phyloP scores from a whole-genome alignment of 257 asterid species.

The Solanum ahanhuiri region DNA sequence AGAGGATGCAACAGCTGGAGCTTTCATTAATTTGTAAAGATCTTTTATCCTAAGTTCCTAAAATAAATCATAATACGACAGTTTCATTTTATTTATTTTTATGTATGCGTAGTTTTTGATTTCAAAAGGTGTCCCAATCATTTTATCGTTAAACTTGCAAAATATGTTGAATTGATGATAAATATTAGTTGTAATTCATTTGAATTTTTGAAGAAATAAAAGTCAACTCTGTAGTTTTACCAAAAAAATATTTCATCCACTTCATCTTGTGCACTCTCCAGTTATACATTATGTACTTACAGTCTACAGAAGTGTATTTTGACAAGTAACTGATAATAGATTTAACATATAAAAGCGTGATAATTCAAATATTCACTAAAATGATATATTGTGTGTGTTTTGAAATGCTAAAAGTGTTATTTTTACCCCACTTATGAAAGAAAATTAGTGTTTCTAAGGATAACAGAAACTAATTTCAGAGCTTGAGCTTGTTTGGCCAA shows the following conservation, averaged over 20 bases:
- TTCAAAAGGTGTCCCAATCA: not conserved
- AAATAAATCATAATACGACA: not conserved
- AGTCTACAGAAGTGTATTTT: not conserved
- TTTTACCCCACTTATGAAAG: not conserved
- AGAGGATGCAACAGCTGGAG: conserved; percentile 14
- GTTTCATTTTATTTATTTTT: not conserved
- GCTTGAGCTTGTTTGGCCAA: not conserved
- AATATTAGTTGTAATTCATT: no score
- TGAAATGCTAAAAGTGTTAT: not conserved
- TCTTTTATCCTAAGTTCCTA: not conserved
- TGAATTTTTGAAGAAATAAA: not conserved
- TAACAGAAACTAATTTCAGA: not conserved
- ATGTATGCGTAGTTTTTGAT: no score
- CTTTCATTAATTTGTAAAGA: conserved; percentile 7
- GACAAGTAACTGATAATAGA: no score
- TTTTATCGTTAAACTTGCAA: not conserved
- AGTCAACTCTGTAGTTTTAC: not conserved
- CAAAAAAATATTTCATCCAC: not conserved
- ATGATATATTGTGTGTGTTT: not conserved
- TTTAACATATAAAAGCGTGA: not conserved
- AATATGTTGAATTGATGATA: not conserved
- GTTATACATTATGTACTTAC: not conserved
- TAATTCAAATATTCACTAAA: not conserved
- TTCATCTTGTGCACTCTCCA: not conserved
- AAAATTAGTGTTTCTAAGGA: not conserved